A percentile compares a stretch with the other conserved stretches of the same genome.
Evolutionary conservation across 306 rosid genomes (phyloP).

Genomic region (Pachyrhizus erosus): DNA sequence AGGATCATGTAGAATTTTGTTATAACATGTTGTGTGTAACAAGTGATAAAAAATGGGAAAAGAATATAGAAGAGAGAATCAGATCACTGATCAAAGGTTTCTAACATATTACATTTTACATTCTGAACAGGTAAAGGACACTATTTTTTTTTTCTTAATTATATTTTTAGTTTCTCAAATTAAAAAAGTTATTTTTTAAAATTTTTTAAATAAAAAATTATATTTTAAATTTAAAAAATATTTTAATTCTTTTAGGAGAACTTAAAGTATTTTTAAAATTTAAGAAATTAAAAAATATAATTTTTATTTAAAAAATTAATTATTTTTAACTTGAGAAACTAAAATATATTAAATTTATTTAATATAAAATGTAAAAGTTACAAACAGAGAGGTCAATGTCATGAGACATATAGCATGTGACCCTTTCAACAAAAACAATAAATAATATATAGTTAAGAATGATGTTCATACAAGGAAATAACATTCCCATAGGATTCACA

Average conservation of each 20-base stretch:
- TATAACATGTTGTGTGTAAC: background rate
- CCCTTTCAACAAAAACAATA: background rate
- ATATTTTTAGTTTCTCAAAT: too few relatives aligned
- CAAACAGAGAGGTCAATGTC: slow-evolving; percentile 16
- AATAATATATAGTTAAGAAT: background rate
- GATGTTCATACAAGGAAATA: background rate
- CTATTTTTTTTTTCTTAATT: background rate
- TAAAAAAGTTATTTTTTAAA: too few relatives aligned
- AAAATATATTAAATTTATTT: background rate
- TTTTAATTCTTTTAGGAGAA: too few relatives aligned
- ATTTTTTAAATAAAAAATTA: too few relatives aligned
- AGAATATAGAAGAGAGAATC: background rate
- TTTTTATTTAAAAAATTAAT: too few relatives aligned
- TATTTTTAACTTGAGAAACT: too few relatives aligned
- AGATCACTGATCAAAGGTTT: background rate
- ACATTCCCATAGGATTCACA: slow-evolving; percentile 22
- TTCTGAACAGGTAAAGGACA: too few relatives aligned
- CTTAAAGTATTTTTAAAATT: too few relatives aligned
- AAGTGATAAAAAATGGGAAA: background rate
- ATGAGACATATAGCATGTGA: background rate
- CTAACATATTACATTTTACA: too few relatives aligned
- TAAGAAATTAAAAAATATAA: too few relatives aligned
- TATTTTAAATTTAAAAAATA: too few relatives aligned
- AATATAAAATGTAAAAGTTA: slow-evolving; percentile 22
- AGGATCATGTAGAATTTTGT: too few relatives aligned